A percentile compares a stretch with the other conserved stretches of the same genome.
These are phyloP conservation scores for Phytophthora ohioensis DNA, from an alignment of 352 stramenopile genomes.

Conservation along the genomic window DNA sequence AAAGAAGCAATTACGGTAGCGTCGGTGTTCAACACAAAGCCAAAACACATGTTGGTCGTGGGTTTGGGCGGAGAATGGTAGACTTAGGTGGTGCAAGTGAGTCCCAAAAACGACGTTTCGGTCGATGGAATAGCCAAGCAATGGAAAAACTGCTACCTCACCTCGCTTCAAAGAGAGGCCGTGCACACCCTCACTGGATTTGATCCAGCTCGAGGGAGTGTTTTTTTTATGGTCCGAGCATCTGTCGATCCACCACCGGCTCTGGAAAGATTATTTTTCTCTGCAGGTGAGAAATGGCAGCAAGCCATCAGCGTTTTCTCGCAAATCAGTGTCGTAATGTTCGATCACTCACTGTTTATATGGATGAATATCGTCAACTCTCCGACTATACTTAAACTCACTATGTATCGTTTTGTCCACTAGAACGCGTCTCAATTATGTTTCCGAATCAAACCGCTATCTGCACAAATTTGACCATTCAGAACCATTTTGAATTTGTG, in stretches of 20 bases:
- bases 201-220: not conserved
- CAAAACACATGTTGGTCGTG: not conserved
- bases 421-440: too few species aligned
- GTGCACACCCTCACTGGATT: constrained; percentile 16
- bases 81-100: constrained; percentile 15
- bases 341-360: too few species aligned
- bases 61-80: not conserved
- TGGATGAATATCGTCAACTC: too few species aligned
- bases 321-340: too few species aligned
- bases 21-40: not conserved
- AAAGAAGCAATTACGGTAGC: not conserved
- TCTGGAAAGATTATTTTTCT: not conserved
- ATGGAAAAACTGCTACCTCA: constrained; percentile 19
- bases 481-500: too few species aligned
- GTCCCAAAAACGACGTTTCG: constrained; percentile 12
- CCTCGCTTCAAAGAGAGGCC: constrained; percentile 2
- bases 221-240: not conserved
- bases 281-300: not conserved
- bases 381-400: too few species aligned
- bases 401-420: too few species aligned
- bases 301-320: not conserved
- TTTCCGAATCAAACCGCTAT: not conserved
- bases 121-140: constrained; percentile 13
- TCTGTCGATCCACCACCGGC: not conserved
- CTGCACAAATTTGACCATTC: not conserved